Conservation (phyloP, 202 grass and related monocot species). For the Eragrostis tef region DNA sequence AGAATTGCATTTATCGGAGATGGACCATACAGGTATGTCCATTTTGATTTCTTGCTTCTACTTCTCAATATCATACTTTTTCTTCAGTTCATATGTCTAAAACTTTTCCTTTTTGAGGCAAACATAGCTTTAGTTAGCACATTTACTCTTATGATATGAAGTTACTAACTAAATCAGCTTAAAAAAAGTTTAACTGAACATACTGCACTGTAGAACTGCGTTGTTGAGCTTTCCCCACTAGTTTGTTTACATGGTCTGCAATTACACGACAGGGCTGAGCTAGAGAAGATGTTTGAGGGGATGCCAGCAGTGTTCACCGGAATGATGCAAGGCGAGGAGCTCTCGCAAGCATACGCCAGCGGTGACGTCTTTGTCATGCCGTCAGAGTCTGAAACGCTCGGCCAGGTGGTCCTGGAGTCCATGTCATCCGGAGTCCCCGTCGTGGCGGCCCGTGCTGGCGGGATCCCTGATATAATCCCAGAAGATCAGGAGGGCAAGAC, state of each 20-base stretch:
- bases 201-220: not conserved
- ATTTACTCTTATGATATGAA: not conserved
- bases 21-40: conserved; percentile 66
- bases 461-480: conserved; percentile 83
- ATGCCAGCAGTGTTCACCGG: conserved; percentile 83
- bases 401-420: conserved; percentile 80
- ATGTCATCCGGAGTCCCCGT: conserved; percentile 85
- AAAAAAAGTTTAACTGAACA: not conserved
- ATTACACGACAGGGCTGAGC: conserved; percentile 58
- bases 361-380: conserved; percentile 89
- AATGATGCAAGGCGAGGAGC: conserved; percentile 84
- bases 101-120: not conserved
- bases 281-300: conserved; percentile 81
- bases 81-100: not conserved
- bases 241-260: conserved; percentile 33
- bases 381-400: conserved; percentile 84
- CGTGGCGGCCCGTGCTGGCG: conserved; percentile 66
- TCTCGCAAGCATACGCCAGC: conserved; percentile 75
- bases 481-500: conserved; percentile 80
- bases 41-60: not conserved
- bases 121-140: not conserved
- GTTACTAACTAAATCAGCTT: not conserved
- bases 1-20: conserved; percentile 78
- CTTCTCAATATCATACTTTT: not conserved
- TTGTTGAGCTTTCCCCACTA: not conserved